These are phyloP conservation scores for Fusarium proliferatum DNA, from an alignment of 2,329 filamentous ascomycete species.

Conservation along the genomic window DNA sequence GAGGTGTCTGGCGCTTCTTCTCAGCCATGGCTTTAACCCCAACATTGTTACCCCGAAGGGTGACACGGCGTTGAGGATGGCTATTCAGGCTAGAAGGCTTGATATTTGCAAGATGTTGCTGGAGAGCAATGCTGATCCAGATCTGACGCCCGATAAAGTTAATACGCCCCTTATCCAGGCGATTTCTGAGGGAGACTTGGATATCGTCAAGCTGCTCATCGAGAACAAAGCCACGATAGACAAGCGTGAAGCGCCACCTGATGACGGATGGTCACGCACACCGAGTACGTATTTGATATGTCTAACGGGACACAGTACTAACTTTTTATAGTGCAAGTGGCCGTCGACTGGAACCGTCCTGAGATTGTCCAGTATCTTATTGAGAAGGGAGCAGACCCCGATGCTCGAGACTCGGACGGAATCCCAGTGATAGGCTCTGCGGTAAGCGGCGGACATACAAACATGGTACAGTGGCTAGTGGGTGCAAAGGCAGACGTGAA, in stretches of 20 bases:
- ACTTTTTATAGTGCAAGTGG: not conserved
- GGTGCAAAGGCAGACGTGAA: not conserved
- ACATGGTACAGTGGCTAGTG: not conserved
- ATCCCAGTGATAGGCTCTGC: not conserved
- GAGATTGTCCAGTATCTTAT: not conserved
- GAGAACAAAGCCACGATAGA: not conserved
- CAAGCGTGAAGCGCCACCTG: not conserved
- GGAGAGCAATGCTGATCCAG: not conserved
- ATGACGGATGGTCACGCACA: not conserved
- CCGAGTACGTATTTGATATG: not conserved
- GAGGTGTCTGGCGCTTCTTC: not conserved
- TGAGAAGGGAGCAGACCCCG: not conserved
- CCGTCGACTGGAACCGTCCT: not conserved
- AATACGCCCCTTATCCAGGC: not conserved
- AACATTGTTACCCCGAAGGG: not conserved
- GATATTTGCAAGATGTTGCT: not conserved
- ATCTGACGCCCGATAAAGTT: not conserved
- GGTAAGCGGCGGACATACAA: not conserved
- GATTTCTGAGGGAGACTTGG: fast-evolving
- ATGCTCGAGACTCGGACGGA: not conserved
- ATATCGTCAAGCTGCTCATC: not conserved
- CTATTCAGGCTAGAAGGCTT: not conserved
- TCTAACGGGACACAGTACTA: not conserved
- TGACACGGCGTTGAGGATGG: fast-evolving
- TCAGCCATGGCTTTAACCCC: not conserved